Evolutionary conservation across 1,284 basidiomycete species (phyloP).

Genomic region (Marasmius sp.): DNA sequence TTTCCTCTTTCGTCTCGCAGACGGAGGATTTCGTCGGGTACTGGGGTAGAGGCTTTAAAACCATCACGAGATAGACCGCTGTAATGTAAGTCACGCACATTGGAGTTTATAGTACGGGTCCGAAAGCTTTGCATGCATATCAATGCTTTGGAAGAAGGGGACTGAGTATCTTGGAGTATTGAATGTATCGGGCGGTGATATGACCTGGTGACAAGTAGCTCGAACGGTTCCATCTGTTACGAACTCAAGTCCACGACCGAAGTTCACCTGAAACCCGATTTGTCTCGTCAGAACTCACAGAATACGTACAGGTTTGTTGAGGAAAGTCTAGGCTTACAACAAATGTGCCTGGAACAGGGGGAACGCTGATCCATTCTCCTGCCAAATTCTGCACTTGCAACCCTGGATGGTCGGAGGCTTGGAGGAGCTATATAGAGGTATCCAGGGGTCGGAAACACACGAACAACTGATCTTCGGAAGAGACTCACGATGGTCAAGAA

Average conservation of each 20-base stretch:
- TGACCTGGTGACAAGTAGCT: conserved; percentile 70
- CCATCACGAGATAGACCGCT: not conserved
- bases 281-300: not conserved
- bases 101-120: conserved; percentile 42
- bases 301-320: not conserved
- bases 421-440: conserved; percentile 47
- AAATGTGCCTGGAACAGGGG: conserved; percentile 70
- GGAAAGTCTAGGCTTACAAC: conserved; percentile 46
- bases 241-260: conserved; percentile 49
- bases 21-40: conserved; percentile 58
- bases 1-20: conserved; percentile 56
- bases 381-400: conserved; percentile 68
- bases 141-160: conserved; percentile 74
- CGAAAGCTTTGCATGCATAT: conserved; percentile 46
- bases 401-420: conserved; percentile 63
- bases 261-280: conserved; percentile 14
- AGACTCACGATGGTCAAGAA: conserved; percentile 64
- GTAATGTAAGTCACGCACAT: conserved; percentile 36
- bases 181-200: conserved; percentile 54
- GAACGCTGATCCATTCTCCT: conserved; percentile 75
- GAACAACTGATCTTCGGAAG: not conserved
- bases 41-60: conserved; percentile 30
- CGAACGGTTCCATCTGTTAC: conserved; percentile 63
- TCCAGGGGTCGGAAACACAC: not conserved
- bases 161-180: conserved; percentile 66